Percentiles rank a stretch among this genome's conserved stretches.
phyloP scores from a whole-genome alignment of 2,329 filamentous ascomycete species.

The Leptographium lundbergii region DNA sequence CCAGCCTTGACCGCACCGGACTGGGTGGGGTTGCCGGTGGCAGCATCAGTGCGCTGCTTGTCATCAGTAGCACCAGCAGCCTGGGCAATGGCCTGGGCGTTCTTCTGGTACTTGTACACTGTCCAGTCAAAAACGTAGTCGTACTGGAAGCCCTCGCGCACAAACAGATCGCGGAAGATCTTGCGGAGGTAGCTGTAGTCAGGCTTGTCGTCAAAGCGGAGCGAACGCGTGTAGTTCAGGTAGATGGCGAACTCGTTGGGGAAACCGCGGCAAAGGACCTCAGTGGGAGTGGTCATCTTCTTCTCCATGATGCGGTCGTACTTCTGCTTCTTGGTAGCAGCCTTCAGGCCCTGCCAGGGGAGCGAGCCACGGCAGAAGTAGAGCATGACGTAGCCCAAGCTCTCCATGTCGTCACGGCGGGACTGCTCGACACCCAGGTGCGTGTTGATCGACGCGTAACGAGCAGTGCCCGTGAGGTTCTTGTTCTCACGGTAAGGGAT shows the following conservation, averaged over 20 bases:
- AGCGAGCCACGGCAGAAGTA: slow-evolving; percentile 99
- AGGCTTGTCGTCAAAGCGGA: slow-evolving; percentile 98
- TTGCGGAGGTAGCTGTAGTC: slow-evolving; percentile 99
- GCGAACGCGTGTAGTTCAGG: slow-evolving; percentile 95
- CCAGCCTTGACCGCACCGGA: slow-evolving; percentile 29
- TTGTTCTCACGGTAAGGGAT: slow-evolving; percentile 99
- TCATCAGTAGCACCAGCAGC: slow-evolving; percentile 68
- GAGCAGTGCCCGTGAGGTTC: slow-evolving; percentile 97
- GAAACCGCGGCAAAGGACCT: slow-evolving; percentile 97
- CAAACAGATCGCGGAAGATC: slow-evolving; percentile 99
- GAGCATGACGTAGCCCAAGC: slow-evolving; percentile 96
- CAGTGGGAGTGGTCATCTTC: slow-evolving; percentile 99
- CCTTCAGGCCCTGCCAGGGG: slow-evolving; percentile 97
- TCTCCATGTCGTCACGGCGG: slow-evolving; percentile 98
- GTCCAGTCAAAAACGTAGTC: slow-evolving; percentile 99
- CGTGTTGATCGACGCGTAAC: slow-evolving; percentile 98
- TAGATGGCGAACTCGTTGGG: slow-evolving; percentile 99
- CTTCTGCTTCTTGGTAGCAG: slow-evolving; percentile 99
- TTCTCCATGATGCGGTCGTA: slow-evolving; percentile 99
- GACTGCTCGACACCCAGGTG: slow-evolving; percentile 98
- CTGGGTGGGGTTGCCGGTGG: slow-evolving; percentile 46
- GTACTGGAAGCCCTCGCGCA: slow-evolving; percentile 98
- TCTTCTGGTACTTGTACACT: slow-evolving; percentile 99
- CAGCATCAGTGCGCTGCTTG: slow-evolving; percentile 56
- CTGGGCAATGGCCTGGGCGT: slow-evolving; percentile 85